Conservation (phyloP, 495 filamentous ascomycete genomes). For the Aspergillus heteromorphus region DNA sequence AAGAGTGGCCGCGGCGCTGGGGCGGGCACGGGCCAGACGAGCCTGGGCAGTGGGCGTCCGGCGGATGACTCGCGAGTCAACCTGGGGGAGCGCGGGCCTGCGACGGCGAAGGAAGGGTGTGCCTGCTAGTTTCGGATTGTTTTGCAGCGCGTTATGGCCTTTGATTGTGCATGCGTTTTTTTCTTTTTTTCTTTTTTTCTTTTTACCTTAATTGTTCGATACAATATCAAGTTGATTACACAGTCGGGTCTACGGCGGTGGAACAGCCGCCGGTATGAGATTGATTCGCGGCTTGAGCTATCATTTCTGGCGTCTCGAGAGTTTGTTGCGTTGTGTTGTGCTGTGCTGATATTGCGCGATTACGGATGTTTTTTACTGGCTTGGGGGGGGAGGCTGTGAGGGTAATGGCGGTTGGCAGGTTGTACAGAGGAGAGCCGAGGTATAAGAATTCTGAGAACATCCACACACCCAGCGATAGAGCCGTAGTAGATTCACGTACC, state of each 20-base stretch:
- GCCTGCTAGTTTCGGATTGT: slow-evolving; percentile 59
- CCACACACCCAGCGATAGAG: no score
- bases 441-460: no score
- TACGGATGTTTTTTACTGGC: neutral
- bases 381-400: neutral
- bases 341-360: slow-evolving; percentile 4
- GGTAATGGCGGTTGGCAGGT: slow-evolving; percentile 3
- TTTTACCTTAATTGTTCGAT: neutral
- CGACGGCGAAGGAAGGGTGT: slow-evolving; percentile 81
- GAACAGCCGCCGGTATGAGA: neutral
- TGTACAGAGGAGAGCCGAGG: neutral
- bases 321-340: neutral
- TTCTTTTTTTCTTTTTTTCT: slow-evolving; percentile 7
- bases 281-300: neutral
- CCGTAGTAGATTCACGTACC: no score
- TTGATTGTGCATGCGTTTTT: slow-evolving; percentile 12
- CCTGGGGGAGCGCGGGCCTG: slow-evolving; percentile 36
- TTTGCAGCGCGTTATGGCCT: slow-evolving; percentile 6
- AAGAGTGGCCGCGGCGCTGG: slow-evolving; percentile 73
- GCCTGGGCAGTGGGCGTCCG: slow-evolving; percentile 32
- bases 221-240: slow-evolving; percentile 5
- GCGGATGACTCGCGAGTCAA: slow-evolving; percentile 42
- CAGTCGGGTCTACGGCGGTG: neutral
- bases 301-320: neutral
- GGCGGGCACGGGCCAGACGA: slow-evolving; percentile 50